A percentile compares a stretch with the other conserved stretches of the same genome.
These are phyloP conservation scores for button mushroom (Agaricus bisporus) DNA, from an alignment of 768 basidiomycete species.

Conservation along the genomic window DNA sequence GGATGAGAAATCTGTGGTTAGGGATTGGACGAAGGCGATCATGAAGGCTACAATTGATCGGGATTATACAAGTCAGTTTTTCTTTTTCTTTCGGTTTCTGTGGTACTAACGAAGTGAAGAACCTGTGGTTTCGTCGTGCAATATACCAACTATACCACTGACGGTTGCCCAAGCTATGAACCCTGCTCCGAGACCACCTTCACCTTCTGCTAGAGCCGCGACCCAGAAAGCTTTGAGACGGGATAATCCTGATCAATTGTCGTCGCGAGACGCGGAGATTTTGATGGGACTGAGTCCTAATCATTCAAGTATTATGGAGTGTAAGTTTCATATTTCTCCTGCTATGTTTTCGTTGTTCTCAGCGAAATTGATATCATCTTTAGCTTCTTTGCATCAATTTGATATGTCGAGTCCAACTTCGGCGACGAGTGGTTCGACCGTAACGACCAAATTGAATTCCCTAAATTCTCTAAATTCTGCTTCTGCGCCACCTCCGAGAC, in stretches of 20 bases:
- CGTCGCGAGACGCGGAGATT: slow-evolving; percentile 71
- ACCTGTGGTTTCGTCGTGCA: slow-evolving; percentile 93
- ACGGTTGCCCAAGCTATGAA: slow-evolving; percentile 96
- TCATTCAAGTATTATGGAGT: slow-evolving; percentile 10
- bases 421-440: slow-evolving; percentile 11
- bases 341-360: too few species aligned
- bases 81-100: background rate
- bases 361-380: too few species aligned
- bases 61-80: slow-evolving; percentile 78
- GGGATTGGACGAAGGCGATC: slow-evolving; percentile 99
- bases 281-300: slow-evolving; percentile 52
- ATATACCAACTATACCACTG: slow-evolving; percentile 93
- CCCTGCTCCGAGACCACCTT: slow-evolving; percentile 91
- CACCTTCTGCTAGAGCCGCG: slow-evolving; percentile 80
- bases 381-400: too few species aligned
- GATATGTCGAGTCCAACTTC: too few species aligned
- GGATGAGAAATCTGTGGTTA: slow-evolving; percentile 73
- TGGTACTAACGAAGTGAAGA: slow-evolving; percentile 36
- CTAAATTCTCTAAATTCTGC: background rate
- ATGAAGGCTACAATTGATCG: slow-evolving; percentile 98
- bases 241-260: slow-evolving; percentile 80
- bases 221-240: slow-evolving; percentile 83
- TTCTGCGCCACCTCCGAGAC: slow-evolving; percentile 46
- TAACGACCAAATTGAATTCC: background rate
- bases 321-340: too few species aligned